These are phyloP conservation scores for Logfia minima DNA, from an alignment of 129 eudicot species.

Conservation along the genomic window DNA sequence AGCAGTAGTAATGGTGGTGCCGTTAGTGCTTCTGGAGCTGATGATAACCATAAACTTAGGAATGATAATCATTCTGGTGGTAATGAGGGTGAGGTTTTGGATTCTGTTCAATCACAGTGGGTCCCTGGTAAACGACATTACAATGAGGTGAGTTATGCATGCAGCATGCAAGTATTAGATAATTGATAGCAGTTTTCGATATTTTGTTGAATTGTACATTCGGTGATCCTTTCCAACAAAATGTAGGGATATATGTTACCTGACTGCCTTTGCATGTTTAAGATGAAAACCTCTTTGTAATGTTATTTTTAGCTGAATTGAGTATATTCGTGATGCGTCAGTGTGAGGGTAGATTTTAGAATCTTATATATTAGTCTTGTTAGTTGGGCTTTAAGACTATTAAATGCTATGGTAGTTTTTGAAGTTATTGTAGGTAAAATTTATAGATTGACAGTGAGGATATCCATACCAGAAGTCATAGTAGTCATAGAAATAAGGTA, in stretches of 20 bases:
- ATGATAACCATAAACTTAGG: conserved; percentile 33
- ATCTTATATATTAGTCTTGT: neutral
- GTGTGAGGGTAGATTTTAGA: conserved; percentile 1
- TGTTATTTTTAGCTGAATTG: neutral
- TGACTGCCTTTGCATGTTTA: neutral
- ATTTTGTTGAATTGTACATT: neutral
- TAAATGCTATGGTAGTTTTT: conserved; percentile 10
- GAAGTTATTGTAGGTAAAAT: neutral
- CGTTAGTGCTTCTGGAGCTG: conserved; percentile 47
- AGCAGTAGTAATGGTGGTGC: conserved; percentile 62
- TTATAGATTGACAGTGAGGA: neutral
- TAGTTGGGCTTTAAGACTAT: conserved; percentile 2
- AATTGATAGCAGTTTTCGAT: neutral
- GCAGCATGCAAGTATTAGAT: neutral
- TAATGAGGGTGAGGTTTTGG: conserved; percentile 34
- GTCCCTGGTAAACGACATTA: conserved; percentile 65
- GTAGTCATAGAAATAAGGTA: neutral
- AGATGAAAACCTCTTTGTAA: too few relatives aligned
- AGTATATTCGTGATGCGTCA: neutral
- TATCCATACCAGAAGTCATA: neutral
- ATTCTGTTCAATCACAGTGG: conserved; percentile 46
- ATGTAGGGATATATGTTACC: neutral
- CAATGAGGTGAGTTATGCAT: conserved; percentile 53
- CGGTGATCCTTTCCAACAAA: neutral
- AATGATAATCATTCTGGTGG: conserved; percentile 16